Conservation (phyloP, 177 flowering plant species). For the Vitis hybrid region DNA sequence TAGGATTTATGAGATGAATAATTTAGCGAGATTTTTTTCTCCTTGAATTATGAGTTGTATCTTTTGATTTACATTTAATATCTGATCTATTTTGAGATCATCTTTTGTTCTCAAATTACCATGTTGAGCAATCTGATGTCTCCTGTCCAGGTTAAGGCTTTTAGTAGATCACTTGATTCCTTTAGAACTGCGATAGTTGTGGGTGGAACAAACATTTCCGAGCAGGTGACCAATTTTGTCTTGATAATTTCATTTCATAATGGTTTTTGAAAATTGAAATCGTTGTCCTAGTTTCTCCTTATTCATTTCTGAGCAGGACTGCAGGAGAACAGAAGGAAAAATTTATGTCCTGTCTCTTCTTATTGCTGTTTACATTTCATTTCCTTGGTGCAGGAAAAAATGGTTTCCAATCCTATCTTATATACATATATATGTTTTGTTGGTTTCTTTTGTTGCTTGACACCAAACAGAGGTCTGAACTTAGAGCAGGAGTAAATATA, state of each 20-base stretch:
- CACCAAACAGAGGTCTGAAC: conserved; percentile 50
- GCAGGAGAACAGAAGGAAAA: not conserved
- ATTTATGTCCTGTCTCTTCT: not conserved
- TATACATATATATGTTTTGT: not conserved
- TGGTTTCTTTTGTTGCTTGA: conserved; percentile 14
- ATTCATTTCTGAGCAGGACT: not conserved
- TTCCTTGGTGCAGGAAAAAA: not conserved
- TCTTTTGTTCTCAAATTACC: not conserved
- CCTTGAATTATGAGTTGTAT: too few species aligned
- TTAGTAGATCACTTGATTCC: conserved; percentile 54
- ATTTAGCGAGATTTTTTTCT: not conserved
- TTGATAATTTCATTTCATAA: not conserved
- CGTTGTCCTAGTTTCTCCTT: too few species aligned
- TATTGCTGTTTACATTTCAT: not conserved
- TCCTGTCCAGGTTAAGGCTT: conserved; percentile 52
- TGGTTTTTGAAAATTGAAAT: too few species aligned
- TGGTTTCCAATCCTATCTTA: not conserved
- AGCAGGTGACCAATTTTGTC: conserved; percentile 41
- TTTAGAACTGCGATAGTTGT: conserved; percentile 67
- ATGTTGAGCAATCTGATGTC: not conserved
- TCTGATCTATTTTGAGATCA: not conserved
- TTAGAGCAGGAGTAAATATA: conserved; percentile 55
- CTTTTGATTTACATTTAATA: not conserved
- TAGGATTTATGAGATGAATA: not conserved
- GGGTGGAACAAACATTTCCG: conserved; percentile 69